Conservation (phyloP, 2,329 filamentous ascomycete genomes). For the Tolypocladium guangdongense region DNA sequence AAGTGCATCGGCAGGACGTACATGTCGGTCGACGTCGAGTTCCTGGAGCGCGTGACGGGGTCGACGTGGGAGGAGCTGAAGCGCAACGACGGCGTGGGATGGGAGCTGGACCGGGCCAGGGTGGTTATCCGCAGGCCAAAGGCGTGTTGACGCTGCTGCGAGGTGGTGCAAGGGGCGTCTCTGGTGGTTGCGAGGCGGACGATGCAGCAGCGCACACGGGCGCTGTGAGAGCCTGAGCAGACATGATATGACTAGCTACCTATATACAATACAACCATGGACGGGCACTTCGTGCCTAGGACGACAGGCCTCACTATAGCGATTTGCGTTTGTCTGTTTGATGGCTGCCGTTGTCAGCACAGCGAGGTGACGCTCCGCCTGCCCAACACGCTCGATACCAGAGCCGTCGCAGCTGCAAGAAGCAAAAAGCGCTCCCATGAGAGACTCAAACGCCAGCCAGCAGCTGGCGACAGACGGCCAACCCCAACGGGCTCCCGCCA, state of each 20-base stretch:
- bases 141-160: slow-evolving; percentile 19
- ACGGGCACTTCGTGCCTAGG: too few relatives aligned
- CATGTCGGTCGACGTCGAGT: slow-evolving; percentile 55
- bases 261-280: background rate
- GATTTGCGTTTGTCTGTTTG: background rate
- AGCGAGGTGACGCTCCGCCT: too few relatives aligned
- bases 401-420: too few relatives aligned
- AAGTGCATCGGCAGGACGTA: slow-evolving; percentile 84
- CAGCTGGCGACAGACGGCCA: background rate
- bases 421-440: background rate
- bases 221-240: background rate
- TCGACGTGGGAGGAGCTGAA: slow-evolving; percentile 62
- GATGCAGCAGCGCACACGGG: background rate
- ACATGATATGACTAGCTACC: too few relatives aligned
- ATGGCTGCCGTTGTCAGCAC: too few relatives aligned
- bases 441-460: background rate
- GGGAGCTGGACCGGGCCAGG: slow-evolving; percentile 63
- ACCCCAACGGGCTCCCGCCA: too few relatives aligned
- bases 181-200: background rate
- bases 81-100: slow-evolving; percentile 64
- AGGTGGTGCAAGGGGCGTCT: background rate
- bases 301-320: background rate
- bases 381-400: too few relatives aligned
- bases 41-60: slow-evolving; percentile 59
- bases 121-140: slow-evolving; percentile 62